Conservation (phyloP, 2,329 filamentous ascomycete genomes). For the Colletotrichum sojae region DNA sequence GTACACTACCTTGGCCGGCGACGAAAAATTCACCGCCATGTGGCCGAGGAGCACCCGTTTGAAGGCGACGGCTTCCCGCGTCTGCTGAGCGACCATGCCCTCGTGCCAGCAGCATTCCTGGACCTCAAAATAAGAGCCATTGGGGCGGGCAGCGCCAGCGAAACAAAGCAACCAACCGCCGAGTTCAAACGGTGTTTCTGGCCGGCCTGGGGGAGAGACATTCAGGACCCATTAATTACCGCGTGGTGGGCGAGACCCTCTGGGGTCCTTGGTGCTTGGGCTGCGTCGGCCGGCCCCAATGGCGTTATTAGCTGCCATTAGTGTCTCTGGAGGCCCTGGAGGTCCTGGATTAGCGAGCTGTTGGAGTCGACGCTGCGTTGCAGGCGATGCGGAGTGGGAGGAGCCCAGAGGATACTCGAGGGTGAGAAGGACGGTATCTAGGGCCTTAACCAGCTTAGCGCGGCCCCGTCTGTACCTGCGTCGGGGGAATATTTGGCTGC, state of each 20-base stretch:
- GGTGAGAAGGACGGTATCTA: constrained; percentile 19
- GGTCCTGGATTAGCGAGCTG: constrained; percentile 29
- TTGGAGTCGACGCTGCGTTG: constrained; percentile 27
- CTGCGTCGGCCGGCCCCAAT: constrained; percentile 23
- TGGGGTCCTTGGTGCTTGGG: constrained; percentile 13
- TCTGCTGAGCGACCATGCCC: background rate
- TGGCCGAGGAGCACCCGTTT: constrained; percentile 8
- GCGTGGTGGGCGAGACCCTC: constrained; percentile 23
- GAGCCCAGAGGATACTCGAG: background rate
- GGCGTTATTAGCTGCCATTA: constrained; percentile 31
- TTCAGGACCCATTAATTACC: constrained; percentile 15
- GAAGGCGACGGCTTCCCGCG: background rate
- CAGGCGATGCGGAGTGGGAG: constrained; percentile 32
- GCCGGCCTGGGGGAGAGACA: background rate
- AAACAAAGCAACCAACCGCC: constrained; percentile 7
- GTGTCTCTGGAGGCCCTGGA: constrained; percentile 20
- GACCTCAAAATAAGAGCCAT: background rate
- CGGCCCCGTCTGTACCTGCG: constrained; percentile 37
- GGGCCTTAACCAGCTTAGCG: constrained; percentile 28
- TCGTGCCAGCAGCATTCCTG: background rate
- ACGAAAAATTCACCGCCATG: constrained; percentile 8
- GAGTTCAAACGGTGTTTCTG: constrained; percentile 36
- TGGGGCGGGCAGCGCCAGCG: background rate
- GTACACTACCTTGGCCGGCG: too few species aligned
- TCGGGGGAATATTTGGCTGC: constrained; percentile 35